Base-by-base conservation (phyloP, 176 grass and related monocot species). In the Oryza brachyantha region DNA sequence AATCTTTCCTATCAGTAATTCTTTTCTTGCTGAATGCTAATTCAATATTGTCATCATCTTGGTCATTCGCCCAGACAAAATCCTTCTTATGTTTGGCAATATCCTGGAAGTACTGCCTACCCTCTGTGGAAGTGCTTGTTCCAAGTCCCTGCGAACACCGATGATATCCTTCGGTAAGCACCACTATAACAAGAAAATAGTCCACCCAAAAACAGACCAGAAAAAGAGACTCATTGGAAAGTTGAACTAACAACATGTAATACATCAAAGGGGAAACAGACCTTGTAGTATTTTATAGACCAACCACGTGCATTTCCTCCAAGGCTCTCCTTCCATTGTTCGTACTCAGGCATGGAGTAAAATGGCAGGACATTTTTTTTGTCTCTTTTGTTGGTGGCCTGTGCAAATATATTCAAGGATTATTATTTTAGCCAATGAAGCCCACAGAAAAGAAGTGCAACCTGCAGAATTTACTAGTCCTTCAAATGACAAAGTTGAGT, bases 11-110 rank as follows among this genome's bases (percentile, higher is more conserved):
- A 32, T 88, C 84, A 64, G 75, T 19, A 37, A 97, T 94, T 61
- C 89, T 86, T 82, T 94, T 97, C 83, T 94, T 97, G 80, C 94
- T 97, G 43, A 97, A 94, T 61, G 94, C 91, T 55, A 97, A 58
- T 70, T 97, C 94, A 13, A 97, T 97, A 32, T 86, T 72, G 9
- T 85, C 66, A 4, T 57, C 80, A 80, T 97, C 91, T 58, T 92
- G n/a, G 1, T 92, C 83, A 76, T 86, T 59, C 13, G 7, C 21
- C 91, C 91, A 97, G 24, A 85, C 1, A 81, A 97, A 97, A 62
- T 92, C 94, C 61, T 97, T 97, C 62, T 77, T 88, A 69, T 97
- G 91, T 3, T 75, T 55, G 9, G 0, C 6, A 17, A 94, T 86
- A 0, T 74, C n/a, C 58, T 62, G 6, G 38, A 97, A 94, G 77